Conservation (phyloP, 1,139 yeast genomes). For the Lodderomyces oxycetoniae region DNA sequence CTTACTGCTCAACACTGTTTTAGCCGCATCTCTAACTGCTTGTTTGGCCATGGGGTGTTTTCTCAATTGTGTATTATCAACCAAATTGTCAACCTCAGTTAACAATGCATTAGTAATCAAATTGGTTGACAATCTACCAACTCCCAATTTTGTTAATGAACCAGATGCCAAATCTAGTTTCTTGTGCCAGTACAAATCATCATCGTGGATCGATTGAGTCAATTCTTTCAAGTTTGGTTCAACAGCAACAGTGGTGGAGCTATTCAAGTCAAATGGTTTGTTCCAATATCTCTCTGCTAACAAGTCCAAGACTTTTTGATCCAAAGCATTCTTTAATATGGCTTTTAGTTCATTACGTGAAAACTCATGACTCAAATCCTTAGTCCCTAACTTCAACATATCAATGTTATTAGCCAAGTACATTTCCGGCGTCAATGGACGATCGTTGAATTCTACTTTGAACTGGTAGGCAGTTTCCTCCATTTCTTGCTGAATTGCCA, state of each 20-base stretch:
- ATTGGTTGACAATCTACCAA: conserved; percentile 84
- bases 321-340: conserved; percentile 76
- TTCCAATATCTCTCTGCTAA: conserved; percentile 94
- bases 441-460: conserved; percentile 94
- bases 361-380: conserved; percentile 78
- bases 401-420: conserved; percentile 91
- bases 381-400: conserved; percentile 76
- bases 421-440: conserved; percentile 88
- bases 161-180: conserved; percentile 82
- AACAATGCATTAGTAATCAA: conserved; percentile 76
- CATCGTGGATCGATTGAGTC: conserved; percentile 48
- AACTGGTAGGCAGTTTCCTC: conserved; percentile 92
- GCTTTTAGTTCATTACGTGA: conserved; percentile 80
- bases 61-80: conserved; percentile 67
- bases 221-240: conserved; percentile 56
- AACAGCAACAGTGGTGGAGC: conserved; percentile 13
- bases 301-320: conserved; percentile 80
- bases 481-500: conserved; percentile 79
- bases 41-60: conserved; percentile 82
- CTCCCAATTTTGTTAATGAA: conserved; percentile 83
- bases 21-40: conserved; percentile 82
- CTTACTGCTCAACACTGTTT: conserved; percentile 67
- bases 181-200: conserved; percentile 82
- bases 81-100: conserved; percentile 70
- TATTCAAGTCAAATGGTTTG: conserved; percentile 40